Base-by-base conservation (phyloP, 225 moss, liverwort and hornwort genomes). In the Climacium dendroides region DNA sequence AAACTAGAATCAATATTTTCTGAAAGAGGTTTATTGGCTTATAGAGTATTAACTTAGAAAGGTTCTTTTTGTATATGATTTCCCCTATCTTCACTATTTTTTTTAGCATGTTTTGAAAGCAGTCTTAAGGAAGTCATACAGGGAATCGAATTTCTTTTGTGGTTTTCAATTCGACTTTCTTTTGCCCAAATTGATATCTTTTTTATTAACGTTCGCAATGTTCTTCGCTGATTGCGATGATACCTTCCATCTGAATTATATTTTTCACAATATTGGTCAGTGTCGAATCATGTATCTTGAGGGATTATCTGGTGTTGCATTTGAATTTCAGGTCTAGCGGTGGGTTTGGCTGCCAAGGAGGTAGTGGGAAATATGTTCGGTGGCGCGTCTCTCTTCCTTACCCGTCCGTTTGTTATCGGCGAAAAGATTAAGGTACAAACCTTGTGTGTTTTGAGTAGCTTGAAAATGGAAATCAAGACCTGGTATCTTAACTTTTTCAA, bases 331-430 rank as follows among this genome's bases (percentile, higher is more conserved):
- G 96, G 96, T 88, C 82, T 98, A 82, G 98, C 97, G 20, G 87
- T 98, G 83, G 97, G 96, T 81, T 77, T 98, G 75, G 98, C 95
- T 54, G 92, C 98, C 35, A 96, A 96, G 89, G 96, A 98, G 85
- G 92, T 97, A 25, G 98, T 98, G 62, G 93, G 97, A 88, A 98
- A 97, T 76, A 94, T 97, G 86, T 97, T 98, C 72, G 96, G 97
- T 66, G 97, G 98, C 57, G 94, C 94, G 64, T 63, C 97, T 62
- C 90, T 98, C 70, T 96, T 97, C 87, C 47, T 92, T 78, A 92
- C 92, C 2, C 92, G 96, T 15, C 96, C 97, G 29, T 97, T 98
- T 81, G 89, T 92, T 34, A 94, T 97, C 63, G 95, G 97, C 69
- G 98, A 97, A 50, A 90, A 93, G 80, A 95, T 96, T 25, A 96